Evolutionary conservation across 179 eudicot species (phyloP), one percentile per base, ranked within the genome.

Genomic region (Sideroxylon spinosum): DNA sequence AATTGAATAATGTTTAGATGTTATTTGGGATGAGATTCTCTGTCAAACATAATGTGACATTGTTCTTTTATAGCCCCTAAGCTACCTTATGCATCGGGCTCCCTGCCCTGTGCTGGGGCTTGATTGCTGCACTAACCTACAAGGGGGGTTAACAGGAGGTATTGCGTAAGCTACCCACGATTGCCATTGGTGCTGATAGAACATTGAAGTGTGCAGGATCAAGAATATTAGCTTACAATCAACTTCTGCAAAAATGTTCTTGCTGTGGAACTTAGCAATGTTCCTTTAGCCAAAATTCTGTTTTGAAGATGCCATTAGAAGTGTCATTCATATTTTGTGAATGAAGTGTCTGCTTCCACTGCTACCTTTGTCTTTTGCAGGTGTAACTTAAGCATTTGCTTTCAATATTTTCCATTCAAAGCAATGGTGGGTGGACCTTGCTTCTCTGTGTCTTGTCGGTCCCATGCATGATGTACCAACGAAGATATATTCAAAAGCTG

Each of bases 301-400:
- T 28, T 5, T n/a, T 44, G 52, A 57, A 9, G 29, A 62, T 10
- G 14, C 44, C 48, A 6, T 64, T 64, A 17, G 60, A 37, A 48
- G 60, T 63, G 44, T 62, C 52, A 62, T 28, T 62, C 9, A 10
- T n/a, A 0, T 16, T 4, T 25, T 20, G 68, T 23, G 52, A 66
- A 52, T 66, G 19, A 67, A 55, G 9, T 64, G 22, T 66, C 53
- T 26, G 63, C 73, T n/a, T 76, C 52, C 14, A 26, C 50, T 76
- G 71, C 48, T 52, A 32, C 79, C 16, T 32, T 64, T 64, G 50
- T 13, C n/a, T 53, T 76, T 55, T 66, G 64, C 72, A 65, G 79
- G 71, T 25, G 19, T 66, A 29, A 50, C 7, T 6, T 37, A 37
- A 37, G 44, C 50, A 1, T 76, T 49, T 9, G 72, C 72, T 76